Evolutionary conservation across 2,329 filamentous ascomycete species (phyloP).

Genomic region (Paraphoma chrysanthemicola): DNA sequence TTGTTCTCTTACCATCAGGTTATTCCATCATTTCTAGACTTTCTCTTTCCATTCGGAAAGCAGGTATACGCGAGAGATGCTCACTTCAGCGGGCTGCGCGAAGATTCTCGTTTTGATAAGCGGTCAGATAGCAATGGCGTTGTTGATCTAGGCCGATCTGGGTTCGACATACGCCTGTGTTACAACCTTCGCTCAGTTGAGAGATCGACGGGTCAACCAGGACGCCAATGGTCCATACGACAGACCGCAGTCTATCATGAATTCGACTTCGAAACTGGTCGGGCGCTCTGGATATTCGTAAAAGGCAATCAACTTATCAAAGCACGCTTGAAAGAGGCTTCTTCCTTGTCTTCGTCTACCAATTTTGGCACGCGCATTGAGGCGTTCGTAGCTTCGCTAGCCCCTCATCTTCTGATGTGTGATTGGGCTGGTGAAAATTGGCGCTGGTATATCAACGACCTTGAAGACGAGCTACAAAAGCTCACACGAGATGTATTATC

Average conservation of each 20-base stretch:
- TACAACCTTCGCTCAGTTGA: conserved; percentile 51
- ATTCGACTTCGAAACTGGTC: conserved; percentile 46
- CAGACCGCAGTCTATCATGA: conserved; percentile 49
- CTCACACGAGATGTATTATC: conserved; percentile 16
- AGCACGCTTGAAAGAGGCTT: conserved; percentile 30
- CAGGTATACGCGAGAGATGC: no score
- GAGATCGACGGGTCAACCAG: conserved; percentile 14
- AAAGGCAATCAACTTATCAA: conserved; percentile 48
- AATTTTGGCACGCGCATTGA: conserved; percentile 4
- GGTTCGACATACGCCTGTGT: conserved; percentile 45
- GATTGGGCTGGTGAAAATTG: no score
- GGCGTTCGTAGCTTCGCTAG: conserved; percentile 41
- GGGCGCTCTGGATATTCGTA: conserved; percentile 46
- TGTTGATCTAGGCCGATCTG: conserved; percentile 44
- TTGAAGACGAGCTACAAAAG: conserved; percentile 42
- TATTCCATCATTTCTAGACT: no score
- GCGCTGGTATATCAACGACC: conserved; percentile 47
- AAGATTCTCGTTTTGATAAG: no score
- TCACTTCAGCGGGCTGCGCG: no score
- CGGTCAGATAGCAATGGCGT: no score
- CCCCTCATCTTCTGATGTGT: conserved; percentile 11
- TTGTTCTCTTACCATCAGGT: no score
- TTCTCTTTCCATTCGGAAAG: no score
- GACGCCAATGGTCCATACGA: conserved; percentile 46
- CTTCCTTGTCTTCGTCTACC: not conserved